Base-by-base conservation (phyloP, 2,329 filamentous ascomycete species). In the Botrytis deweyae region DNA sequence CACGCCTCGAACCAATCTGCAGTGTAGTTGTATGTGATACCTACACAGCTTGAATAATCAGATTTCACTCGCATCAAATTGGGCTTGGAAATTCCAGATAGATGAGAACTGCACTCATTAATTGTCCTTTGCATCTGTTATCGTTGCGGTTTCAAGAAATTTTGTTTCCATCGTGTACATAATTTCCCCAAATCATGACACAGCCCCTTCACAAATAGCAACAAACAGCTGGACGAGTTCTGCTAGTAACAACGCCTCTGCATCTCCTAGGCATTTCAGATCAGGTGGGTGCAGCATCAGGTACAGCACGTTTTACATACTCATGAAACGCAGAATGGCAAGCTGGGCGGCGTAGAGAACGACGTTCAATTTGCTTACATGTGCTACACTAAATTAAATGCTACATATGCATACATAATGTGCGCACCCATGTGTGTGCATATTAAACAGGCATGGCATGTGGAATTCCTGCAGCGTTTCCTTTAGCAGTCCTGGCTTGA, bases 181-280 rank as follows among this genome's bases (percentile, higher is more conserved):
- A 67, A 55, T 70, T 62, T 62, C 40, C 67, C 52, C 67, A 62
- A 70, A 46, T 38, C 29, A 44, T 18, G 40, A 52, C 71, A 73
- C 55, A 69, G 71, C 71, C 71, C 40, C 71, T 40, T 73, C 55
- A 52, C 42, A 69, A 73, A 73, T 73, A 69, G 71, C 29, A 73
- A 73, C 42, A 67, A 67, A 65, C 42, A 42, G 49, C 66, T 22
- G 38, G 66, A 12, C 44, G 52, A 36, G 14, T 25, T 42, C 42
- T 52, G 25, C 62, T 40, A 62, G 65, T 62, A 14, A 22, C 25
- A 61, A 72, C 71, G 52, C 52, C 64, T 42, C 38, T 59, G 22
- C 38, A 40, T 72, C 44, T 61, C 20, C 40, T 58, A 72, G 38
- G 40, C 44, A 68, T 14, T 55, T 44, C 49, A 59, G 52, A 61